Conservation (phyloP, 2,329 filamentous ascomycete species). For the Colletotrichum incanum region DNA sequence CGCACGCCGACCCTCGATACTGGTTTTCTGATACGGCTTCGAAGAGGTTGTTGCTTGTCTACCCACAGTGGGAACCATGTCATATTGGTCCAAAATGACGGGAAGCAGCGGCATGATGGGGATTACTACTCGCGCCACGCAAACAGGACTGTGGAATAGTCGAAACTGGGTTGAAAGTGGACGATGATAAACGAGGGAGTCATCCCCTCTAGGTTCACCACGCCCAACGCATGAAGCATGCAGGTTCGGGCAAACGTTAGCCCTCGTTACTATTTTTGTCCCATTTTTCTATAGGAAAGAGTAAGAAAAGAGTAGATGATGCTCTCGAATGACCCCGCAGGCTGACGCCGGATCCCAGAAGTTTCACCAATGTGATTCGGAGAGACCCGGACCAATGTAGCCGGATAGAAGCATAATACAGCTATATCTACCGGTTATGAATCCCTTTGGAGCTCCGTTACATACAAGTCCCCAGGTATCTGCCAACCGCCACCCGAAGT, state of each 20-base stretch:
- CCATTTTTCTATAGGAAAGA: not conserved
- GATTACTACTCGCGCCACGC: not conserved
- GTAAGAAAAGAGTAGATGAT: not conserved
- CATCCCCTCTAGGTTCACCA: not conserved
- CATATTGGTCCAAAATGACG: not conserved
- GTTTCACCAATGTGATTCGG: not conserved
- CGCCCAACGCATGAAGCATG: not conserved
- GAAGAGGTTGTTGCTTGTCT: not conserved
- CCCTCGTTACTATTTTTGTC: not conserved
- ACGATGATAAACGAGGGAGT: not conserved
- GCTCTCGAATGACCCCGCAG: not conserved
- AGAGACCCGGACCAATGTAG: no score
- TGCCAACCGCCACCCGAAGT: not conserved
- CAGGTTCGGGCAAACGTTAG: not conserved
- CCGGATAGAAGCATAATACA: constrained; percentile 6
- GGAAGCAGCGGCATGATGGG: not conserved
- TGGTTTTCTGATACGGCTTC: not conserved
- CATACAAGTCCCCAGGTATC: not conserved
- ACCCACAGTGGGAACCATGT: not conserved
- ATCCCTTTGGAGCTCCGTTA: not conserved
- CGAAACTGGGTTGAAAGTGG: no score
- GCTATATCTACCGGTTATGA: not conserved
- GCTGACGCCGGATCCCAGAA: not conserved
- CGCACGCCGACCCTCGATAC: not conserved
- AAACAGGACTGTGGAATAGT: not conserved